Evolutionary conservation across 2,329 filamentous ascomycete species (phyloP), one percentile per base, ranked within the genome.

Genomic region (Herpotrichia juniperi): DNA sequence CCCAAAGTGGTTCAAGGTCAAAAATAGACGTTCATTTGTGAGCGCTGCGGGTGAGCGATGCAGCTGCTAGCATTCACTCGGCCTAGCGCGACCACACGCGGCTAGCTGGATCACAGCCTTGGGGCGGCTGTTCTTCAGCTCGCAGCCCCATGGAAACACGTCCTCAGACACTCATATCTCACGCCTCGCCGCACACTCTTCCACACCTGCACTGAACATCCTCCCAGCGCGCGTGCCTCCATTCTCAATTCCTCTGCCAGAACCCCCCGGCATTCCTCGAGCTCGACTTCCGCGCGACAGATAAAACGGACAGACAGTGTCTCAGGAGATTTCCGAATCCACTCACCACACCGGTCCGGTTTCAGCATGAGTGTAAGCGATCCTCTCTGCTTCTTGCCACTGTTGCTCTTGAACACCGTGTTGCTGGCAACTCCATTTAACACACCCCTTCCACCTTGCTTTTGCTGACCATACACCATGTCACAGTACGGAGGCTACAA

Each of bases 361-460:
- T 72, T 72, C 71, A 74, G 60, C 61, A 74, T 74, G 71, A 74
- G 70, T 59, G 71, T 74, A 65, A 67, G 70, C 63, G 37, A 24
- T 48, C 53, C 54, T 62, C 53, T 57, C 57, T 54, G 46, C 51
- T 37, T 42, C 37, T 53, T 17, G n/a, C 54, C 14, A 25, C 30
- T 22, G 11, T 16, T n/a, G 25, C 21, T 24, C 31, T 39, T 21
- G 21, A 39, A 25, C 28, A 45, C 54, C 43, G 26, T 19, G 28
- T 48, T 50, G 26, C 28, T 24, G 26, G 43, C 42, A 48, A 19
- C 46, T 51, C 44, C 46, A 48, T 51, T 50, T 53, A 32, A 46
- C 46, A 42, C 32, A 42, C 50, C 51, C 26, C 39, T 24, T 26
- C 22, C 34, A 46, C 42, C 50, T 45, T 40, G 28, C 44, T 40